Percentiles rank a stretch among this genome's conserved stretches.
phyloP scores from a whole-genome alignment of 805 yeast species.

The Yamadazyma scolyti region DNA sequence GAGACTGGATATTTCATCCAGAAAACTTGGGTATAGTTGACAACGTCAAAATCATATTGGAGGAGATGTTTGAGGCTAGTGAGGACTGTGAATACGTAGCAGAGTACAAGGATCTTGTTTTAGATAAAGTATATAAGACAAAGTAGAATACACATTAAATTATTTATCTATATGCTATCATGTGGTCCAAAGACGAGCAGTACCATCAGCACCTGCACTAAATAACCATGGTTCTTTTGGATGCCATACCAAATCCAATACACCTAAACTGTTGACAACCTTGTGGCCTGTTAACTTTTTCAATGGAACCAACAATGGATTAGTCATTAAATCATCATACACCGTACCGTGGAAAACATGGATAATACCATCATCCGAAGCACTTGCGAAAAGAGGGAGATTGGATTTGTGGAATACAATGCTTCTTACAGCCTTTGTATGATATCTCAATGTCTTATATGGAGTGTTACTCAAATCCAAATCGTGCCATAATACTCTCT shows the following conservation, averaged over 20 bases:
- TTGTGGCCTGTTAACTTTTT: conserved; percentile 92
- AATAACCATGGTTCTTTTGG: conserved; percentile 98
- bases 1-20: conserved; percentile 32
- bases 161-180: conserved; percentile 10
- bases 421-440: conserved; percentile 88
- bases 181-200: conserved; percentile 97
- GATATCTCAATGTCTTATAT: conserved; percentile 92
- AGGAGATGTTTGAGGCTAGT: conserved; percentile 20
- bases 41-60: conserved; percentile 23
- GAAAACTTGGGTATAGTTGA: conserved; percentile 40
- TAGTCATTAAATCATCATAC: conserved; percentile 91
- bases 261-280: conserved; percentile 76
- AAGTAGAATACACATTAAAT: conserved; percentile 1
- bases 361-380: conserved; percentile 89
- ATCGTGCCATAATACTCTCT: conserved; percentile 97
- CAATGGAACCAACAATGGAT: conserved; percentile 92
- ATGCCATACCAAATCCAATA: conserved; percentile 88
- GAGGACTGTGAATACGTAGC: conserved; percentile 22
- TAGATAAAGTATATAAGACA: conserved; percentile 3
- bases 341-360: conserved; percentile 97
- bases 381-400: conserved; percentile 89
- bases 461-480: conserved; percentile 85
- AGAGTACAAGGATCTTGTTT: conserved; percentile 14
- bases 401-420: conserved; percentile 82
- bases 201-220: conserved; percentile 95